phyloP scores from a whole-genome alignment of 2,329 filamentous ascomycete species.

The Claviceps paspali region DNA sequence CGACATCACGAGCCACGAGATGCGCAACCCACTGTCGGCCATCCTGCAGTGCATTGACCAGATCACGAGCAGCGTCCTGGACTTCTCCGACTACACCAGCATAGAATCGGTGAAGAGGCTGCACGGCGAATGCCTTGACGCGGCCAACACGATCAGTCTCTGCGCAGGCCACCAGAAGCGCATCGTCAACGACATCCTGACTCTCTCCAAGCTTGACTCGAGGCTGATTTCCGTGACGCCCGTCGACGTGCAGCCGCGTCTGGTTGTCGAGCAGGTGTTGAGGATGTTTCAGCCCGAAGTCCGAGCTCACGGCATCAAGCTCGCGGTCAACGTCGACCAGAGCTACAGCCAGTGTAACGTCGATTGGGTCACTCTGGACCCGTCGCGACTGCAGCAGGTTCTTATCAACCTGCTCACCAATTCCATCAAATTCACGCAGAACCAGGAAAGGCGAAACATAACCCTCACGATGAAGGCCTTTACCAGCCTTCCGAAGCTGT shows the following conservation, averaged over 20 bases:
- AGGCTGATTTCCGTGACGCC: constrained; percentile 55
- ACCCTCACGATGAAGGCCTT: constrained; percentile 51
- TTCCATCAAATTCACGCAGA: constrained; percentile 48
- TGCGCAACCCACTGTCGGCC: constrained; percentile 60
- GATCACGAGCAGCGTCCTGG: constrained; percentile 37
- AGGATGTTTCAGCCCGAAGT: constrained; percentile 71
- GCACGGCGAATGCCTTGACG: constrained; percentile 46
- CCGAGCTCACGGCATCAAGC: constrained; percentile 52
- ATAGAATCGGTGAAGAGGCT: constrained; percentile 30
- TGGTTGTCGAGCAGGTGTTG: constrained; percentile 51
- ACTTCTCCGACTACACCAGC: constrained; percentile 14
- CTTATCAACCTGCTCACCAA: constrained; percentile 61
- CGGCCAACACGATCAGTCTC: constrained; percentile 61
- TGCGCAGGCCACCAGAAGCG: constrained; percentile 66
- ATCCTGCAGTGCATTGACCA: constrained; percentile 65
- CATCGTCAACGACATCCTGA: constrained; percentile 56
- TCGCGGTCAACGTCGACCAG: constrained; percentile 52
- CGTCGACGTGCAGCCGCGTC: constrained; percentile 46
- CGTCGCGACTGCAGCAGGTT: constrained; percentile 57
- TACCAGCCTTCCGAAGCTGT: constrained; percentile 27
- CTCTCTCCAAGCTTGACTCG: constrained; percentile 54
- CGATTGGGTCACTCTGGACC: constrained; percentile 61
- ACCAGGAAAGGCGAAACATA: constrained; percentile 42
- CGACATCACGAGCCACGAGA: constrained; percentile 58
- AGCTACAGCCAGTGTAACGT: constrained; percentile 48